Conservation (phyloP, 129 eudicot species). For the sunflower (Helianthus annuus) region HanXRQr2.0-SUNRISE NC_035438.2:44264905-44265404, state of each 20-base stretch:
- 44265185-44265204: neutral
- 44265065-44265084: constrained; percentile 78
- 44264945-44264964: neutral
- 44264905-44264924: neutral
- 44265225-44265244: constrained; percentile 26
- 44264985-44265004: constrained; percentile 39
- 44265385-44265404: too few species aligned
- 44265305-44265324: neutral
- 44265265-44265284: constrained; percentile 18
- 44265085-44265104: constrained; percentile 14
- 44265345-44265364: too few species aligned
- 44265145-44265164: constrained; percentile 16
- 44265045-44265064: constrained; percentile 92
- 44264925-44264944: neutral
- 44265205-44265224: constrained; percentile 12
- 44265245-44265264: constrained; percentile 2
- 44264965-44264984: neutral
- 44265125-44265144: constrained; percentile 19
- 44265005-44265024: constrained; percentile 77
- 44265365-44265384: too few species aligned
- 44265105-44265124: constrained; percentile 7
- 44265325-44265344: too few species aligned
- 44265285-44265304: neutral
- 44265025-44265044: constrained; percentile 76
- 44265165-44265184: constrained; percentile 6